A percentile compares a stretch with the other conserved stretches of the same genome.
These are phyloP conservation scores for Cladophialophora immunda DNA, from an alignment of 2,329 filamentous ascomycete species.

Conservation along the genomic window DNA sequence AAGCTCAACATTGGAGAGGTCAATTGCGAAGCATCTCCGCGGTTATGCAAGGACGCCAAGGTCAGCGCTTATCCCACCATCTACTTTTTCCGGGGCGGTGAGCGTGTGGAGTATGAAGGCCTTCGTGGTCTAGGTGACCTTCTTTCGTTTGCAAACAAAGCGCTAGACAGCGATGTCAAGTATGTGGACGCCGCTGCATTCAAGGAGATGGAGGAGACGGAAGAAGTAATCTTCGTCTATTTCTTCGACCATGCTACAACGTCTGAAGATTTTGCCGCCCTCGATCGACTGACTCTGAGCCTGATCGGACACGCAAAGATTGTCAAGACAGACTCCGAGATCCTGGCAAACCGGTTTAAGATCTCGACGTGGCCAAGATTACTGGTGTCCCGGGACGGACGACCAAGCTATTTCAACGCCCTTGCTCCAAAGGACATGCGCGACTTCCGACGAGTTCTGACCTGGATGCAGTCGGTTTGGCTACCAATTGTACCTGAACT, in stretches of 20 bases:
- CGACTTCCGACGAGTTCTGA: conserved; percentile 78
- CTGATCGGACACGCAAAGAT: conserved; percentile 91
- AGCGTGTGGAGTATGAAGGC: conserved; percentile 91
- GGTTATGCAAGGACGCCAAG: conserved; percentile 90
- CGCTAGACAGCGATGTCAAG: conserved; percentile 78
- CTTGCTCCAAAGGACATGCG: conserved; percentile 92
- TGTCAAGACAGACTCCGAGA: conserved; percentile 85
- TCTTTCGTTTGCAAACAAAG: conserved; percentile 84
- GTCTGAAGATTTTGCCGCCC: conserved; percentile 85
- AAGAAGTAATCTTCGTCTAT: conserved; percentile 96
- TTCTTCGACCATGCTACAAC: conserved; percentile 97
- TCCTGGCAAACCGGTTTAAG: conserved; percentile 83
- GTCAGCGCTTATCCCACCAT: conserved; percentile 86
- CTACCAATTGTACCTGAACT: conserved; percentile 94
- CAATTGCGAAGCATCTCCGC: conserved; percentile 85
- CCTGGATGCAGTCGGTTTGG: conserved; percentile 98
- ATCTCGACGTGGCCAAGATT: conserved; percentile 97
- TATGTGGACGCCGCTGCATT: conserved; percentile 82
- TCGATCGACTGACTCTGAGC: conserved; percentile 85
- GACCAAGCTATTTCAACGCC: conserved; percentile 87
- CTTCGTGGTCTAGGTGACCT: conserved; percentile 92
- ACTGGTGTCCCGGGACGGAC: conserved; percentile 85
- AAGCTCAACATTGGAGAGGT: conserved; percentile 93
- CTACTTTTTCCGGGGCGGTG: conserved; percentile 88
- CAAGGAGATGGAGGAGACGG: conserved; percentile 84